Evolutionary conservation across 78 protist species (phyloP).

Genomic region (Goniomonas avonlea): DNA sequence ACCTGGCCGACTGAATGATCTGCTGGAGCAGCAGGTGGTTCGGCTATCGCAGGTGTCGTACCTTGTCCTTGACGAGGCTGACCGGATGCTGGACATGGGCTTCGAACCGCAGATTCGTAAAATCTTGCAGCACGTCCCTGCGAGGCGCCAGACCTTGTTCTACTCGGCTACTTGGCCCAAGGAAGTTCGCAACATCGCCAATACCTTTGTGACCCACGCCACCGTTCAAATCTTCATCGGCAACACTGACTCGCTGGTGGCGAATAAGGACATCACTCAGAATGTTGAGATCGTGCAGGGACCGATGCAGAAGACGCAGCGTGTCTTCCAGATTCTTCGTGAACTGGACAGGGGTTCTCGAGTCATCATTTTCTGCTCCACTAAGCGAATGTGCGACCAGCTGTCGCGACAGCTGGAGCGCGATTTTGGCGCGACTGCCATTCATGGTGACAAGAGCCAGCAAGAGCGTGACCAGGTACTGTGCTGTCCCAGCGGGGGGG

Average conservation of each 20-base stretch:
- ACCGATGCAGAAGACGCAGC: conserved; percentile 14
- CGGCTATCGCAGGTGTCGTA: conserved; percentile 82
- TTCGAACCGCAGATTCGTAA: conserved; percentile 75
- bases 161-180: conserved; percentile 47
- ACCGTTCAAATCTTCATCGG: conserved; percentile 31
- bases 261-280: conserved; percentile 81
- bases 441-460: conserved; percentile 61
- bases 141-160: conserved; percentile 38
- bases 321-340: not conserved
- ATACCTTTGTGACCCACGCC: conserved; percentile 23
- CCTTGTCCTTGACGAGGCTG: conserved; percentile 91
- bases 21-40: conserved; percentile 56
- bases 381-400: conserved; percentile 43
- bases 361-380: conserved; percentile 33
- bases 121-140: not conserved
- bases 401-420: conserved; percentile 7
- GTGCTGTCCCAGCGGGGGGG: too few species aligned
- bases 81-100: conserved; percentile 95
- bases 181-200: conserved; percentile 30
- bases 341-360: not conserved
- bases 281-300: conserved; percentile 32
- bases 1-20: conserved; percentile 98
- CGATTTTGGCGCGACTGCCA: not conserved
- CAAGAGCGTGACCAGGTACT: conserved; percentile 25
- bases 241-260: conserved; percentile 40